Evolutionary conservation across 805 yeast genomes (phyloP).

Genomic region (Monosporozyma yasuniensis): DNA sequence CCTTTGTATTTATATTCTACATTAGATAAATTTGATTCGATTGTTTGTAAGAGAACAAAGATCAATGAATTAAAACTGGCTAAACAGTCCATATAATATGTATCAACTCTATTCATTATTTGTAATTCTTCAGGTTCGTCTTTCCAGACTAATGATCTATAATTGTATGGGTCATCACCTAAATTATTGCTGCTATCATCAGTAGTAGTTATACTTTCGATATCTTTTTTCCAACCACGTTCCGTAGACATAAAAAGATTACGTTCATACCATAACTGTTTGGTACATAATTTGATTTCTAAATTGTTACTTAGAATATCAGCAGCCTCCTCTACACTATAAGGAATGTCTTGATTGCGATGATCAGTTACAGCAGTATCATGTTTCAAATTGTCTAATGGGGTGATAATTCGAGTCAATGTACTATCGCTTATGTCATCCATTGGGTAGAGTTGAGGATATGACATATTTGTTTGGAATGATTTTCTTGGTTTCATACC

Average conservation of each 20-base stretch:
- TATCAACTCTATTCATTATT: constrained; percentile 46
- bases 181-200: not conserved
- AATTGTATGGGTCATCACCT: constrained; percentile 27
- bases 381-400: constrained; percentile 3
- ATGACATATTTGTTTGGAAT: constrained; percentile 56
- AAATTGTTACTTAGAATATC: constrained; percentile 54
- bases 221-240: constrained; percentile 42
- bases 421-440: constrained; percentile 28
- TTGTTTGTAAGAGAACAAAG: constrained; percentile 51
- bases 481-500: constrained; percentile 39
- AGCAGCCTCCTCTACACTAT: constrained; percentile 72
- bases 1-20: constrained; percentile 15
- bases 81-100: constrained; percentile 45
- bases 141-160: constrained; percentile 8
- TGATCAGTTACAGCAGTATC: constrained; percentile 23
- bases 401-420: constrained; percentile 5
- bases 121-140: constrained; percentile 23
- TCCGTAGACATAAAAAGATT: constrained; percentile 66
- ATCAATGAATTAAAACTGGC: constrained; percentile 55
- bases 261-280: constrained; percentile 65
- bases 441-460: constrained; percentile 58
- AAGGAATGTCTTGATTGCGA: constrained; percentile 34
- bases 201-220: not conserved
- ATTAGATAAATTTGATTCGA: constrained; percentile 42
- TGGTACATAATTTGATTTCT: constrained; percentile 54